Evolutionary conservation across 305 asterid species (phyloP), one percentile per base, ranked within the genome.

Genomic region (Fraxinus velutina): DNA sequence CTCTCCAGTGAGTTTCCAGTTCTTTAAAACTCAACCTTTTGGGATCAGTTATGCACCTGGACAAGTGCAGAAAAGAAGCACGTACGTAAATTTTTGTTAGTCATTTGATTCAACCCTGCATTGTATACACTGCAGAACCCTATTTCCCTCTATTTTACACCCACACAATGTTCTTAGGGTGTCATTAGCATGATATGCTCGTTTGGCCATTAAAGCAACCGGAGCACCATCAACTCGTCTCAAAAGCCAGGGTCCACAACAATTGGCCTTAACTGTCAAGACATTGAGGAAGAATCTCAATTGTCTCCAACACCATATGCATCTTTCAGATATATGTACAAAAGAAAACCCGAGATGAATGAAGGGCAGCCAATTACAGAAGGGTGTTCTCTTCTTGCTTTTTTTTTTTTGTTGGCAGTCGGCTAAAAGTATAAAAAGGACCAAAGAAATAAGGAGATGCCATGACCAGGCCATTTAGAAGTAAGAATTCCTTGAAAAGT

Each of bases 401-500:
- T 71, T 47, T 9, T 82, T 32, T 32, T 32, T 32, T 32, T 44
- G 60, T 68, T 70, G 4, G 9, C 24, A 33, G 21, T 36, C n/a
- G 73, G 84, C 75, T 55, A 68, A 64, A 76, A 68, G 29, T 74
- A 78, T 55, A 19, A 1, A 22, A 37, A 47, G 24, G 74, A 72
- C 37, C 17, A 34, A 60, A 13, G 71, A 39, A 10, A 6, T 47
- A 15, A 0, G 8, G 34, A 2, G 60, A 6, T 6, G 42, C 42
- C 80, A 78, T 55, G 57, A 71, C 36, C 19, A 52, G 73, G 47
- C 37, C 74, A 22, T 17, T 36, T 12, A 71, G 33, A 39, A 19
- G 66, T 13, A 62, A 79, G 76, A 80, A 80, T 44, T 73, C 78
- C 15, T 17, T 32, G 64, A 84, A 83, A 77, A 76, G 83, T 79